Conservation (phyloP, 179 eudicot genomes). For the Patellifolia procumbens region DNA sequence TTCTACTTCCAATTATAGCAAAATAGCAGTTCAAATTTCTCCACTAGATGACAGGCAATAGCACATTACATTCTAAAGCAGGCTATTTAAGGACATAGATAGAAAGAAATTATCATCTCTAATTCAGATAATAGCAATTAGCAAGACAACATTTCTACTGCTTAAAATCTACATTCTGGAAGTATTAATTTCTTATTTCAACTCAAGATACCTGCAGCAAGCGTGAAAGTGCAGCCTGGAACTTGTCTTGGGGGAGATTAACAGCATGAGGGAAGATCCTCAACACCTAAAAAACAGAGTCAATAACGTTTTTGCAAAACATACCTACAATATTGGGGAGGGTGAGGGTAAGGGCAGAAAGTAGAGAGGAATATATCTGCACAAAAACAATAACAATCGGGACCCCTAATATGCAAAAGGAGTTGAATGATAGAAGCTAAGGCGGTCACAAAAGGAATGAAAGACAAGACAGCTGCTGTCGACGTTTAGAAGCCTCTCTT, state of each 20-base stretch:
- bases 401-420: not conserved
- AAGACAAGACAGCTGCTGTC: not conserved
- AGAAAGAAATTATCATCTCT: not conserved
- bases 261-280: conserved; percentile 69
- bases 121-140: conserved; percentile 13
- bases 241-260: conserved; percentile 74
- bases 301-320: conserved; percentile 9
- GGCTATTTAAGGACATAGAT: not conserved
- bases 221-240: conserved; percentile 75
- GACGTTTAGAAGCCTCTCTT: not conserved
- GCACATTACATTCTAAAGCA: not conserved
- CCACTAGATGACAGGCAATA: not conserved
- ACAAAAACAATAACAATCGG: not conserved
- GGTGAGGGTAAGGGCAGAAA: not conserved
- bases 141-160: not conserved
- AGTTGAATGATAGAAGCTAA: not conserved
- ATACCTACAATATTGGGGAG: not conserved
- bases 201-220: conserved; percentile 53
- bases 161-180: not conserved
- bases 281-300: conserved; percentile 53
- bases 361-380: not conserved
- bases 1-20: not conserved
- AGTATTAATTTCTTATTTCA: not conserved
- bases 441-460: not conserved
- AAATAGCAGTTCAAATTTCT: not conserved